phyloP scores from a whole-genome alignment of 2,329 filamentous ascomycete genomes.

The Colletotrichum sansevieriae region DNA sequence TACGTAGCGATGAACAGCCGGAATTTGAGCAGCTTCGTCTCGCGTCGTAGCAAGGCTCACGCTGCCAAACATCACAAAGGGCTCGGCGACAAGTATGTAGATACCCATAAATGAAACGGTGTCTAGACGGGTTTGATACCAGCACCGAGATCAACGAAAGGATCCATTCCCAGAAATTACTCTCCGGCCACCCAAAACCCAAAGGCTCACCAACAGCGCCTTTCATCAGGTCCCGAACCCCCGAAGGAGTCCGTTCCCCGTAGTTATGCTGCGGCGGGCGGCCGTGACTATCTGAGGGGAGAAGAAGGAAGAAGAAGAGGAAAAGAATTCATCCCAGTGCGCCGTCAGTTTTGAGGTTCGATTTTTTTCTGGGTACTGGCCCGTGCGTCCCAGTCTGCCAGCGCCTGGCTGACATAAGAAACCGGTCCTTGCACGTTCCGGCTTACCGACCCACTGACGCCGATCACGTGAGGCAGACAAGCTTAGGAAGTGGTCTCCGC shows the following conservation, averaged over 20 bases:
- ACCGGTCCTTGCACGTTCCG: background rate
- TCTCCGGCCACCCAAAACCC: constrained; percentile 42
- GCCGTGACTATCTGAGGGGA: constrained; percentile 42
- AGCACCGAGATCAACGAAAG: constrained; percentile 44
- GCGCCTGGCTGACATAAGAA: constrained; percentile 18
- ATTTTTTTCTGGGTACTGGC: constrained; percentile 25
- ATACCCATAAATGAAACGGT: constrained; percentile 44
- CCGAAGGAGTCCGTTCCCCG: constrained; percentile 18
- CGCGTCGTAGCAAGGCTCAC: no score
- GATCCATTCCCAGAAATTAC: constrained; percentile 43
- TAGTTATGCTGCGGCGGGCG: constrained; percentile 42
- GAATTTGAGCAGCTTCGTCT: no score
- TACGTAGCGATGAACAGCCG: no score
- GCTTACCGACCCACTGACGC: background rate
- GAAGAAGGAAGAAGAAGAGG: constrained; percentile 23
- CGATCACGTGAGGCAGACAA: constrained; percentile 28
- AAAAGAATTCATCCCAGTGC: constrained; percentile 2
- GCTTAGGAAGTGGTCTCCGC: constrained; percentile 53
- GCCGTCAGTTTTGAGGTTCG: constrained; percentile 27
- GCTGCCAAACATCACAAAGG: background rate
- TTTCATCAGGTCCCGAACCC: constrained; percentile 27
- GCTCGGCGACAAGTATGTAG: constrained; percentile 37
- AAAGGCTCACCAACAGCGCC: constrained; percentile 42
- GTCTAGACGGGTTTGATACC: constrained; percentile 38
- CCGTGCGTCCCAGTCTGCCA: background rate